Evolutionary conservation across 73 alveolate genomes (phyloP).

Genomic region (Symbiodinium natans): DNA sequence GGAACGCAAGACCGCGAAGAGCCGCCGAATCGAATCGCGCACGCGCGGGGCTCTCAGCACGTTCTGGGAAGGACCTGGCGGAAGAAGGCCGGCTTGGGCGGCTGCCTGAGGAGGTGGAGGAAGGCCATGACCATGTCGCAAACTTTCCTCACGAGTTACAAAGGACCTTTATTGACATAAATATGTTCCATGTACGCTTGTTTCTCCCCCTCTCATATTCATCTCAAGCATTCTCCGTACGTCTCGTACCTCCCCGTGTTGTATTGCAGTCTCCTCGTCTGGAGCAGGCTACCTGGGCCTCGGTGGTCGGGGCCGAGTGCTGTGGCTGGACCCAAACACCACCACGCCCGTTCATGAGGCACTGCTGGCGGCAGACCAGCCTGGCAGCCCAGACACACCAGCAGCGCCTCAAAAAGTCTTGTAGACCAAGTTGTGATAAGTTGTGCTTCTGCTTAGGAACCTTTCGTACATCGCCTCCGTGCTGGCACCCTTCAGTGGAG

Average conservation of each 20-base stretch:
- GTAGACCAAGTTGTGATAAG: no score
- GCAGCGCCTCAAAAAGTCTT: background rate
- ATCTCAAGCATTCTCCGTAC: no score
- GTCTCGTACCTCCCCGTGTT: no score
- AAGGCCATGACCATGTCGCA: no score
- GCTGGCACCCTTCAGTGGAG: conserved; percentile 74
- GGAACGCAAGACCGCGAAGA: no score
- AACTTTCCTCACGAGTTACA: no score
- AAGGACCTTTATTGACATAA: no score
- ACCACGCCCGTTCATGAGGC: background rate
- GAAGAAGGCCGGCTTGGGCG: conserved; percentile 91
- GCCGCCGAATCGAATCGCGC: no score
- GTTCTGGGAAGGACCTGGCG: conserved; percentile 18
- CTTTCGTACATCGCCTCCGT: conserved; percentile 76
- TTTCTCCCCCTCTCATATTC: no score
- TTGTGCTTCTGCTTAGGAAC: conserved; percentile 17
- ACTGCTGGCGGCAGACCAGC: conserved; percentile 62
- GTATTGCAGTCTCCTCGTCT: no score
- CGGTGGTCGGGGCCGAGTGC: conserved; percentile 78
- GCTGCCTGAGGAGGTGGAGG: conserved; percentile 39
- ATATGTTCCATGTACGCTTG: no score
- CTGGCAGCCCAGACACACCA: background rate
- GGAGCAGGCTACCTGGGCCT: conserved; percentile 87
- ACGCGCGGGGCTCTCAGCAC: no score
- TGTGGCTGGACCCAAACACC: conserved; percentile 82